A percentile compares a stretch with the other conserved stretches of the same genome.
Evolutionary conservation across 305 asterid genomes (phyloP).

Genomic region (Fraxinus sp.): DNA sequence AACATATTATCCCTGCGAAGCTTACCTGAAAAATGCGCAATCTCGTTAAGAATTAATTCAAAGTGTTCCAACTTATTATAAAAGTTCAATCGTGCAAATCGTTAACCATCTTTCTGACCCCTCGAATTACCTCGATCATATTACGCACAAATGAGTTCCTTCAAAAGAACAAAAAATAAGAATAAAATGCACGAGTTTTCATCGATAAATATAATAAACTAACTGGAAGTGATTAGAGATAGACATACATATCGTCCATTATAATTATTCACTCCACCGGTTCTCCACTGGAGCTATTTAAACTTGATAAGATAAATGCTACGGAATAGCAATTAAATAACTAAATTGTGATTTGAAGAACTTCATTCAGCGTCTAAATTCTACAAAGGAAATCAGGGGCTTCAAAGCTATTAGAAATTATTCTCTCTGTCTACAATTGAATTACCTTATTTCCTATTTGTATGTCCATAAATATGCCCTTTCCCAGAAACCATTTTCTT

Average conservation of each 20-base stretch:
- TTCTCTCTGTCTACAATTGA: neutral
- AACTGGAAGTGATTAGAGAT: neutral
- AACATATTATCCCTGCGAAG: conserved; percentile 30
- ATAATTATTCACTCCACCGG: neutral
- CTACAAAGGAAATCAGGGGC: neutral
- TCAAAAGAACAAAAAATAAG: neutral
- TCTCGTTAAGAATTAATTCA: neutral
- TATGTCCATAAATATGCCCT: neutral
- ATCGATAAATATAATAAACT: neutral
- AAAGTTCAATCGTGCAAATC: neutral
- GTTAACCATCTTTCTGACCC: neutral
- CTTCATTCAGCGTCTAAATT: neutral
- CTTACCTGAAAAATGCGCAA: conserved; percentile 44
- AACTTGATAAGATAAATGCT: neutral
- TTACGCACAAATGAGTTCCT: neutral
- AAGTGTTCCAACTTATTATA: neutral
- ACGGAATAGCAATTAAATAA: neutral
- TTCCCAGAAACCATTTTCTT: neutral
- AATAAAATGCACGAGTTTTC: neutral
- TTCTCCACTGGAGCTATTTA: neutral
- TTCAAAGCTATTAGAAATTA: neutral
- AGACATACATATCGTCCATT: neutral
- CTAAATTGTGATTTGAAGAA: neutral
- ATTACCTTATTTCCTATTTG: neutral
- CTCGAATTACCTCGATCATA: neutral